A percentile compares a stretch with the other conserved stretches of the same genome.
Conservation (phyloP, 2,329 filamentous ascomycete genomes). For the Aspergillus sp. region DNA sequence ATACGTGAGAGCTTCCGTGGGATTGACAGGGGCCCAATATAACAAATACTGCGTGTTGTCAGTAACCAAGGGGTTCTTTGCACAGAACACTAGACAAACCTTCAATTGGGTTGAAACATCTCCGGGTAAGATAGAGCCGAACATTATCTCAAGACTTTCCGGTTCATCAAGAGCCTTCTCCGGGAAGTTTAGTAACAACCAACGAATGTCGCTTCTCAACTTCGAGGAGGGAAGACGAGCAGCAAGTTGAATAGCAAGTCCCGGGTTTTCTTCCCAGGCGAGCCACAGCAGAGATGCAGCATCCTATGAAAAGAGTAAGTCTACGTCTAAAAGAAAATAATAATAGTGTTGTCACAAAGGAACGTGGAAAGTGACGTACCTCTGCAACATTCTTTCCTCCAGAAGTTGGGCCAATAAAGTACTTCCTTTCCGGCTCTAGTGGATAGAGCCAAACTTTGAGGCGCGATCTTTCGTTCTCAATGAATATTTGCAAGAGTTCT, state of each 20-base stretch:
- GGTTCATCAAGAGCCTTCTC: conserved; percentile 74
- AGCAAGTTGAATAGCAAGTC: conserved; percentile 77
- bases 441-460: conserved; percentile 87
- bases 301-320: conserved; percentile 33
- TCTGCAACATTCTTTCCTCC: conserved; percentile 35
- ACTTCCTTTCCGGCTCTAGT: conserved; percentile 55
- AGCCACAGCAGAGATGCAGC: conserved; percentile 62
- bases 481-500: conserved; percentile 67
- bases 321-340: neutral
- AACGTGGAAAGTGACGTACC: conserved; percentile 14
- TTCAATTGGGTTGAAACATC: conserved; percentile 82
- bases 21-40: conserved; percentile 88
- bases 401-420: conserved; percentile 41
- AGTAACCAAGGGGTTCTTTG: conserved; percentile 9
- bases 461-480: conserved; percentile 76
- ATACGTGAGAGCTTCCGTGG: conserved; percentile 84
- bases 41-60: conserved; percentile 61
- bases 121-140: conserved; percentile 65
- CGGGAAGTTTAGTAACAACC: conserved; percentile 71
- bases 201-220: conserved; percentile 67
- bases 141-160: conserved; percentile 71
- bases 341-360: neutral
- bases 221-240: conserved; percentile 69
- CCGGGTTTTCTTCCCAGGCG: conserved; percentile 79
- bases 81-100: conserved; percentile 37